Evolutionary conservation across 495 filamentous ascomycete species (phyloP), one percentile per base, ranked within the genome.

Genomic region (Viridothelium virens): DNA sequence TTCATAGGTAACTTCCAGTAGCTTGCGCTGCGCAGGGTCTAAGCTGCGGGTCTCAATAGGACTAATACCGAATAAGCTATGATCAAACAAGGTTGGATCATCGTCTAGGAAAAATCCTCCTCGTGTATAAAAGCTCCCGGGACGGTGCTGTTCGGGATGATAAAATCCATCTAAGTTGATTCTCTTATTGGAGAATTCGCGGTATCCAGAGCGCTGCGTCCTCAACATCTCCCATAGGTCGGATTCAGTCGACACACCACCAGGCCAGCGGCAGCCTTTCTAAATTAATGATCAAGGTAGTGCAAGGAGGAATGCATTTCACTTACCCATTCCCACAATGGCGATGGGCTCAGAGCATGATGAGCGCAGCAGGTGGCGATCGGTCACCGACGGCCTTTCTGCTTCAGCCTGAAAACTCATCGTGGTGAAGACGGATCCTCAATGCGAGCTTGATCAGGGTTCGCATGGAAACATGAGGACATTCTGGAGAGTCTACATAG

Each of bases 91-190:
- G 6, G 63, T n/a, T 3, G 53, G n/a, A 41, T 68, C 66, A 36
- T 65, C 38, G 18, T 53, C 18, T 12, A 68, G 63, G 38, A 68
- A 61, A 56, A 16, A 59, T 18, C 11, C 50, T n/a, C 16, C 50
- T 34, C 37, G 36, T 31, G 53, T 61, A 36, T 56, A n/a, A 50
- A 61, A 59, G 37, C 34, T 38, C 10, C 63, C 63, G 34, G 33
- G 38, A 9, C 48, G 12, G 10, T 67, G 34, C 2, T 38, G 16
- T 4, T 75, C 73, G 46, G 67, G 69, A 38, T 67, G 56, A 62
- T 76, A 74, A 10, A 74, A 67, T 33, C 73, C 73, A 67, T 75
- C 74, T 16, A 74, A 50, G 36, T 66, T 70, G 67, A 76, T 72
- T 31, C 63, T 31, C 16, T 44, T 12, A 5, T 44, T 44, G 39